Base-by-base conservation (phyloP, 495 filamentous ascomycete genomes). In the Letharia columbiana region DNA sequence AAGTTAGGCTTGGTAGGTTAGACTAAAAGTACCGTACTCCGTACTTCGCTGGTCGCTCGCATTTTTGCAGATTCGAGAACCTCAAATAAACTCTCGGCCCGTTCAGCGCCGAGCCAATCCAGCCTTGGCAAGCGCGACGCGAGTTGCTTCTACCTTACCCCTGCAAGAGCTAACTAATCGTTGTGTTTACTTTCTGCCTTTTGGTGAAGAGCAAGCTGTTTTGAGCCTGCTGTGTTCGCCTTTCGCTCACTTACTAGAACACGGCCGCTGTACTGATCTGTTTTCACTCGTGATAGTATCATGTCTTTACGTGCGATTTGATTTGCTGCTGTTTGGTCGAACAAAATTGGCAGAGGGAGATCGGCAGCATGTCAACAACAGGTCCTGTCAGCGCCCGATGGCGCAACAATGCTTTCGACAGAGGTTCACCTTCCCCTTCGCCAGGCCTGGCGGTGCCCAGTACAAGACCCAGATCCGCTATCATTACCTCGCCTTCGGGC, bases 381-480 rank as follows among this genome's bases (percentile, higher is more conserved):
- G 61, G 68, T 56, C 33, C 79, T 42, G 80, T 79, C 70, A 74
- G 72, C 71, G 77, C 79, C 69, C 76, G 77, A 66, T 83, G 85
- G 83, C 88, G 91, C 68, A 89, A 86, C 72, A 92, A 88, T 78
- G 89, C 89, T 7, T 95, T 96, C 73, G 76, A 72, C 49, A 84
- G 80, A 75, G 86, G 78, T 65, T 86, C 90, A 4, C 77, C 78
- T 13, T 87, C 84, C 3, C 80, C 87, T 39, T 87, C 88, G 42
- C 81, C 86, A 49, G 83, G 79, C 33, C 79, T 89, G 61, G 77
- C 73, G 62, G 75, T 79, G 35, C 76, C 77, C 58, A 75, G 75
- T 63, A 73, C 78, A 60, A 80, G 91, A 66, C 90, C 91, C 0
- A 91, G 90, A 72, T 95, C 91, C 2, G 81, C 83, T 23, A 77